phyloP scores from a whole-genome alignment of 2,329 filamentous ascomycete genomes.

The Zymoseptoria pseudotritici region DNA sequence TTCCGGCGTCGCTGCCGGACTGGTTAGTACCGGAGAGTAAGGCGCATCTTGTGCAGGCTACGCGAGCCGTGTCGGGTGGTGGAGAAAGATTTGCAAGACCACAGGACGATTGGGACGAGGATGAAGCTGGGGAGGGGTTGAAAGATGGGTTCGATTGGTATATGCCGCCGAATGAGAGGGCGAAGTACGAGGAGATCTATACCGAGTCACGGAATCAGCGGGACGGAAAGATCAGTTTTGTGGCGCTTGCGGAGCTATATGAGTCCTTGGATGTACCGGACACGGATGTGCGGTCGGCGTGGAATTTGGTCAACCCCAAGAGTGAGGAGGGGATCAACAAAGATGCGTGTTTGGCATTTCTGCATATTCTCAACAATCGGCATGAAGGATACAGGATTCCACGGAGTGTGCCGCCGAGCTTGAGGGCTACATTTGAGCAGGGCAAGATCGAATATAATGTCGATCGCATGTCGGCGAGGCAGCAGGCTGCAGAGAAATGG shows the following conservation, averaged over 20 bases:
- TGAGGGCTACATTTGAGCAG: slow-evolving; percentile 85
- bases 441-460: slow-evolving; percentile 96
- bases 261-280: slow-evolving; percentile 66
- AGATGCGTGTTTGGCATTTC: slow-evolving; percentile 86
- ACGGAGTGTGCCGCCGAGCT: slow-evolving; percentile 80
- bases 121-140: slow-evolving; percentile 72
- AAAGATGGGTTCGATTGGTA: slow-evolving; percentile 99
- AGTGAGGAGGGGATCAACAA: slow-evolving; percentile 79
- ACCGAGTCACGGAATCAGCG: slow-evolving; percentile 81
- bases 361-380: slow-evolving; percentile 92
- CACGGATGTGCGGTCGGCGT: slow-evolving; percentile 79
- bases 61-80: slow-evolving; percentile 67
- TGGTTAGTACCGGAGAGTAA: slow-evolving; percentile 97
- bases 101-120: slow-evolving; percentile 55
- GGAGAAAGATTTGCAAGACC: slow-evolving; percentile 79
- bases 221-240: slow-evolving; percentile 64
- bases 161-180: slow-evolving; percentile 85
- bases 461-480: slow-evolving; percentile 60
- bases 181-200: slow-evolving; percentile 97
- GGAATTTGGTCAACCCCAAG: slow-evolving; percentile 95
- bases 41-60: slow-evolving; percentile 80
- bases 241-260: slow-evolving; percentile 75
- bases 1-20: slow-evolving; percentile 79
- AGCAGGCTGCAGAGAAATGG: slow-evolving; percentile 62
- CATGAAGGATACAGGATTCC: slow-evolving; percentile 95